Evolutionary conservation across 2,329 filamentous ascomycete species (phyloP).

Genomic region (Ophiostoma piceae): DNA sequence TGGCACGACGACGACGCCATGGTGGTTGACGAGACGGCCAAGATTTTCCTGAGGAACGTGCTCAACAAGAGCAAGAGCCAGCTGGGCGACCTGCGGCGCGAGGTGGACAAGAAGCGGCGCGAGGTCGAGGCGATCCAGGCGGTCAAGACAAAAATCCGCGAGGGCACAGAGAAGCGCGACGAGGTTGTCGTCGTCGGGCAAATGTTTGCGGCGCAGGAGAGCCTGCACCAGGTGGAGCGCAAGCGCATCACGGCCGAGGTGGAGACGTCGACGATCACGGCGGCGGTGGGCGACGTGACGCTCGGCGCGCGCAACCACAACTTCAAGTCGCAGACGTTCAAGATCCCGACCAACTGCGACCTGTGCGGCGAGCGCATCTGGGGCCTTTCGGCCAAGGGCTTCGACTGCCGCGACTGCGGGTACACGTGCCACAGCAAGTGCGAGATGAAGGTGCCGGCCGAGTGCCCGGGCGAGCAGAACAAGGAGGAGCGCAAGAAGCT

Average conservation of each 20-base stretch:
- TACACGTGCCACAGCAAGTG: conserved; percentile 99
- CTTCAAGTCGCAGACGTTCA: conserved; percentile 98
- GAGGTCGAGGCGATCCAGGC: conserved; percentile 77
- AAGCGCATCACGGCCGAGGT: conserved; percentile 84
- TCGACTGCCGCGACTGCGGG: conserved; percentile 91
- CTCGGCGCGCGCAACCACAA: conserved; percentile 91
- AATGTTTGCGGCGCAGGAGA: conserved; percentile 80
- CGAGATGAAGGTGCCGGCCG: conserved; percentile 95
- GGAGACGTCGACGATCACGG: conserved; percentile 88
- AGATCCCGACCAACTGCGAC: conserved; percentile 97
- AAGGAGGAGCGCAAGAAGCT: conserved; percentile 96
- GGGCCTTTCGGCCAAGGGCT: conserved; percentile 93
- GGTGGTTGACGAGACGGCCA: conserved; percentile 78
- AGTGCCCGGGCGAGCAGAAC: conserved; percentile 86
- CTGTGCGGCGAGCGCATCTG: conserved; percentile 94
- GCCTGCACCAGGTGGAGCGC: conserved; percentile 76
- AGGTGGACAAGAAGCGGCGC: conserved; percentile 77
- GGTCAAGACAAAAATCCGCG: conserved; percentile 68
- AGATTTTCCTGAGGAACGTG: conserved; percentile 86
- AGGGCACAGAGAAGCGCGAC: conserved; percentile 73
- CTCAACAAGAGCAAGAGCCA: conserved; percentile 85
- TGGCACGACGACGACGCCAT: conserved; percentile 93
- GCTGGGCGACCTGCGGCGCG: conserved; percentile 70
- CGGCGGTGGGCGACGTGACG: conserved; percentile 84
- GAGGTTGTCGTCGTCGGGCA: conserved; percentile 78